Percentiles rank a stretch among this genome's conserved stretches.
Evolutionary conservation across 805 yeast species (phyloP).

Genomic region (Debaryomyces castellii): DNA sequence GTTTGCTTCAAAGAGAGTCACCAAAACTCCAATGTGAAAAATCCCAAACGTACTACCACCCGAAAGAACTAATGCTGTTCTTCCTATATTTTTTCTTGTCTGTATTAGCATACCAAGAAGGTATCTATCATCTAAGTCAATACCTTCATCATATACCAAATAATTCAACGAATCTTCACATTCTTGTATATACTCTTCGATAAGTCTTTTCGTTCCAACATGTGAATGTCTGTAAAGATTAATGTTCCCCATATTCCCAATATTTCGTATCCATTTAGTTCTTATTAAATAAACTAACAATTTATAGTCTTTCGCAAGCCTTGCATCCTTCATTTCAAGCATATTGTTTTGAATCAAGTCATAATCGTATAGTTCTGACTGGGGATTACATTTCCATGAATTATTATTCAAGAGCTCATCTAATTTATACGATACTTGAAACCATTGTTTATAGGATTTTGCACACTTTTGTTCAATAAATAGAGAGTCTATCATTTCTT

Average conservation of each 20-base stretch:
- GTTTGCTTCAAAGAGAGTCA: constrained; percentile 71
- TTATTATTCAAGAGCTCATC: constrained; percentile 66
- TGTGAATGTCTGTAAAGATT: constrained; percentile 74
- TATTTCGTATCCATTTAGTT: constrained; percentile 80
- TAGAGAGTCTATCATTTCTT: constrained; percentile 19
- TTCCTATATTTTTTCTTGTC: constrained; percentile 86
- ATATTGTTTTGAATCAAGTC: constrained; percentile 54
- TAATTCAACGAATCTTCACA: constrained; percentile 52
- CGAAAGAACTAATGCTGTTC: constrained; percentile 90
- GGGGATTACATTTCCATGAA: constrained; percentile 66
- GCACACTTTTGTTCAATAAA: constrained; percentile 32
- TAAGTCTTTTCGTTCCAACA: constrained; percentile 80
- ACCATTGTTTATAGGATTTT: constrained; percentile 63
- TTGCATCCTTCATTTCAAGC: constrained; percentile 56
- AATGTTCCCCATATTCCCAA: constrained; percentile 85
- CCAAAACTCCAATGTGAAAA: constrained; percentile 87
- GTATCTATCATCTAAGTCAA: constrained; percentile 61
- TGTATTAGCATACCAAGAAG: constrained; percentile 78
- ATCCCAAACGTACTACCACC: constrained; percentile 97
- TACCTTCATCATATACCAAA: constrained; percentile 37
- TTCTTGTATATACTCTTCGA: constrained; percentile 81
- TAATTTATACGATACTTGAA: constrained; percentile 55
- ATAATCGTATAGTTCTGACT: constrained; percentile 73
- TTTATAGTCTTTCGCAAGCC: constrained; percentile 56
- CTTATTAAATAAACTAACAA: constrained; percentile 70